Percentiles rank a stretch among this genome's conserved stretches.
These are phyloP conservation scores for Pisolithus marmoratus DNA, from an alignment of 768 basidiomycete species.

Conservation along the genomic window DNA sequence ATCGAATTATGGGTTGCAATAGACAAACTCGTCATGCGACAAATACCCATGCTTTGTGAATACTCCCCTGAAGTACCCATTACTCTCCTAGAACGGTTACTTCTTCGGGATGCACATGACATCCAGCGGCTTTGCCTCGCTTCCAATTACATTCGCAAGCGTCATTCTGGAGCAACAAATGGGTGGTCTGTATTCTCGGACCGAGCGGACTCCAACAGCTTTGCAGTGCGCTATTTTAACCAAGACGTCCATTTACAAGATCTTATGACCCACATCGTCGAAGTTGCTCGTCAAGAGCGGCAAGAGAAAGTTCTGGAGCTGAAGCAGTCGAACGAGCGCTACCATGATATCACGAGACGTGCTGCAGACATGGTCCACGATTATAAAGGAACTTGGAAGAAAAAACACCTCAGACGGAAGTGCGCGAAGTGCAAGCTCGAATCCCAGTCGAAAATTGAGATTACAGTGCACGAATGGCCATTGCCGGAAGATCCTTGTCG, in stretches of 20 bases:
- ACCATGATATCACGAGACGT: neutral
- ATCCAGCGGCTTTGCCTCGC: constrained; percentile 26
- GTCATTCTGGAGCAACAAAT: constrained; percentile 14
- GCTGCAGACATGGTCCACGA: neutral
- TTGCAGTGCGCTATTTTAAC: constrained; percentile 31
- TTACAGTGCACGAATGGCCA: constrained; percentile 40
- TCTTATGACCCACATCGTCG: constrained; percentile 25
- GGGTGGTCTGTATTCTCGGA: constrained; percentile 31
- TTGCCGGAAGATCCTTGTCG: constrained; percentile 22
- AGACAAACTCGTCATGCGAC: constrained; percentile 30
- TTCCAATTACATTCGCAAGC: constrained; percentile 24
- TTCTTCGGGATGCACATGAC: constrained; percentile 29
- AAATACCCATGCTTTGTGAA: constrained; percentile 33
- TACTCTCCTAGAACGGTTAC: constrained; percentile 17
- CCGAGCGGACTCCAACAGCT: constrained; percentile 10
- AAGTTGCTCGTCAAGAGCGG: constrained; percentile 14
- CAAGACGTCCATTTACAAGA: constrained; percentile 10
- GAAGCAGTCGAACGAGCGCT: constrained; percentile 10
- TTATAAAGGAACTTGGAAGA: neutral
- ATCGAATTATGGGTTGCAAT: constrained; percentile 39
- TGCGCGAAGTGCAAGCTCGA: constrained; percentile 25
- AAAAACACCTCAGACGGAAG: neutral
- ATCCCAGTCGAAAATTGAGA: constrained; percentile 18
- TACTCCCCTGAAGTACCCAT: constrained; percentile 42
- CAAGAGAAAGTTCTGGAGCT: constrained; percentile 10